Conservation (phyloP, 106 monocot species). For the Platanthera zijinensis region DNA sequence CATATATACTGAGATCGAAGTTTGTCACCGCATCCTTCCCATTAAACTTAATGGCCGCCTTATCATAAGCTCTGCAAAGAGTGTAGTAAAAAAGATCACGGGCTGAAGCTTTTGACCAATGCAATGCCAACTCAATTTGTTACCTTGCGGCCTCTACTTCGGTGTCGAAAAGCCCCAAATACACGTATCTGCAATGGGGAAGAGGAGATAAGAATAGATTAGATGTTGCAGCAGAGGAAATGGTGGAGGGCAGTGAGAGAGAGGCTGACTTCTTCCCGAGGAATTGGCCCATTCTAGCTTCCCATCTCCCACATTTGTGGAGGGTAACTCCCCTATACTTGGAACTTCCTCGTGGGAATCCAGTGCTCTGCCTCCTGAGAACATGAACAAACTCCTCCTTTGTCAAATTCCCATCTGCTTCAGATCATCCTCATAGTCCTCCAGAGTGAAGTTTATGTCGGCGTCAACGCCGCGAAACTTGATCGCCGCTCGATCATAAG, state of each 20-base stretch:
- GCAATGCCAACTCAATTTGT: neutral
- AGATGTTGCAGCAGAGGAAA: neutral
- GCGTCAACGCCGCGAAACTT: constrained; percentile 50
- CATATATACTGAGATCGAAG: constrained; percentile 52
- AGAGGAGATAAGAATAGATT: neutral
- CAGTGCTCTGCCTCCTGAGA: constrained; percentile 50
- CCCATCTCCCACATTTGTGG: constrained; percentile 62
- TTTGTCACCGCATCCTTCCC: constrained; percentile 77
- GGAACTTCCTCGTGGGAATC: constrained; percentile 39
- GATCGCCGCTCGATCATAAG: constrained; percentile 55
- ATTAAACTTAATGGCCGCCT: constrained; percentile 67
- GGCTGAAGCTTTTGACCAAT: neutral
- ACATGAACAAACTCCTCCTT: constrained; percentile 57
- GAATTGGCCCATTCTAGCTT: constrained; percentile 51
- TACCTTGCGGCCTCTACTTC: constrained; percentile 29
- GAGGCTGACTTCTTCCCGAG: constrained; percentile 40
- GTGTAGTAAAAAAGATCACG: neutral
- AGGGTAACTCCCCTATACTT: constrained; percentile 48
- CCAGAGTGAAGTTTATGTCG: constrained; percentile 49
- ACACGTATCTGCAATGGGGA: constrained; percentile 14
- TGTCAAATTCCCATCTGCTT: constrained; percentile 39
- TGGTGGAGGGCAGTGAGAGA: too few relatives aligned
- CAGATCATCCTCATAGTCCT: constrained; percentile 47
- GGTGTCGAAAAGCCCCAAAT: constrained; percentile 17
- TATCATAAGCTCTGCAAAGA: constrained; percentile 64